Percentiles rank a stretch among this genome's conserved stretches.
phyloP scores from a whole-genome alignment of 108 stramenopile genomes.

The Conticribra weissflogii region DNA sequence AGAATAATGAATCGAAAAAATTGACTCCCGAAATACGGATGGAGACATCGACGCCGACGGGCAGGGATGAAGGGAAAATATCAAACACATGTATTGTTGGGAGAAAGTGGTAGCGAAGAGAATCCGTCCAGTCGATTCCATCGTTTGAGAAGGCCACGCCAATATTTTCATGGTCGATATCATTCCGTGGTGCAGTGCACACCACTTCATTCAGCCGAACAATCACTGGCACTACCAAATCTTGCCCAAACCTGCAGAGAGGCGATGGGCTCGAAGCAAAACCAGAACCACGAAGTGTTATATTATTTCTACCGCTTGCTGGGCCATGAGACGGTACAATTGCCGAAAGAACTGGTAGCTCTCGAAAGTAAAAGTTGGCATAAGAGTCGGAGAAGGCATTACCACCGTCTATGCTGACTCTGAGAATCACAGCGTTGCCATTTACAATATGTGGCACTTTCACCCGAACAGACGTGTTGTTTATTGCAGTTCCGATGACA shows the following conservation, averaged over 20 bases:
- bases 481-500: constrained; percentile 9
- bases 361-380: background rate
- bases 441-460: background rate
- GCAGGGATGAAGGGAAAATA: background rate
- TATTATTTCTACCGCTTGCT: background rate
- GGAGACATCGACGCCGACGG: background rate
- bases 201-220: background rate
- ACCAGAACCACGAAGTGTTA: constrained; percentile 3
- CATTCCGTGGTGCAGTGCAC: constrained; percentile 5
- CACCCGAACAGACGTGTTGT: constrained; percentile 5
- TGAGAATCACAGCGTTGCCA: background rate
- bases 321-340: constrained; percentile 4
- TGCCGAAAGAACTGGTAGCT: constrained; percentile 1
- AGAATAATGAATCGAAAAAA: background rate
- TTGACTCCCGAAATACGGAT: background rate
- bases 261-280: background rate
- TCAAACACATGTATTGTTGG: background rate
- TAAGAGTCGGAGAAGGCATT: constrained; percentile 5
- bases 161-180: background rate
- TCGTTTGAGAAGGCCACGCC: constrained; percentile 1
- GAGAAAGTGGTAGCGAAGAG: background rate
- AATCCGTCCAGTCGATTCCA: constrained; percentile 17
- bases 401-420: constrained; percentile 12
- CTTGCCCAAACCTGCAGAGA: constrained; percentile 13
- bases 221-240: background rate